These are phyloP conservation scores for Xylariaceae sp. DNA, from an alignment of 2,329 filamentous ascomycete species.

Conservation along the genomic window DNA sequence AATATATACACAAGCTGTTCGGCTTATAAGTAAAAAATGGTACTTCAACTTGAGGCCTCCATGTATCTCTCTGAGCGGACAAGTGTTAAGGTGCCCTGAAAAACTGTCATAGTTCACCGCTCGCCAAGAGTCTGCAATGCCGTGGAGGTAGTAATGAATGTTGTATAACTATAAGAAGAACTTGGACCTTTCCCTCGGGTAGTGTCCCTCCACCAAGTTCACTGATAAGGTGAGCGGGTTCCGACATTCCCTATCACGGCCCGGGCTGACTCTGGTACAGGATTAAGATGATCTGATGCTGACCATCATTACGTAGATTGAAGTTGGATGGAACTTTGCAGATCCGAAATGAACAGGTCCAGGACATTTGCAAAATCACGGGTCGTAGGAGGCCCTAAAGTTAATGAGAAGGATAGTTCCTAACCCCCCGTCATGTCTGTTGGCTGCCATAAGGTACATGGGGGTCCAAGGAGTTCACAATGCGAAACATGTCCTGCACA, in stretches of 20 bases:
- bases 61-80: neutral
- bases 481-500: constrained; percentile 19
- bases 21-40: neutral
- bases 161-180: neutral
- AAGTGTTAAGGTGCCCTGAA: neutral
- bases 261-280: neutral
- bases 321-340: constrained; percentile 36
- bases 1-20: neutral
- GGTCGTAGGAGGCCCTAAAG: neutral
- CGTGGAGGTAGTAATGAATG: neutral
- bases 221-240: neutral
- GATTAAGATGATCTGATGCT: constrained; percentile 5
- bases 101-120: neutral
- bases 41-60: neutral
- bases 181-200: too few species aligned
- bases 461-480: neutral
- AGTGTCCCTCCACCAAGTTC: neutral
- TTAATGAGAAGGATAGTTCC: neutral
- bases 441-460: neutral
- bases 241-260: neutral
- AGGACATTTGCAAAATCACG: neutral
- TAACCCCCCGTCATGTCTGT: neutral
- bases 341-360: constrained; percentile 42
- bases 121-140: neutral
- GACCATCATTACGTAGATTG: constrained; percentile 7